phyloP scores from a whole-genome alignment of 768 basidiomycete species.

The Kwoniella dendrophila region DNA sequence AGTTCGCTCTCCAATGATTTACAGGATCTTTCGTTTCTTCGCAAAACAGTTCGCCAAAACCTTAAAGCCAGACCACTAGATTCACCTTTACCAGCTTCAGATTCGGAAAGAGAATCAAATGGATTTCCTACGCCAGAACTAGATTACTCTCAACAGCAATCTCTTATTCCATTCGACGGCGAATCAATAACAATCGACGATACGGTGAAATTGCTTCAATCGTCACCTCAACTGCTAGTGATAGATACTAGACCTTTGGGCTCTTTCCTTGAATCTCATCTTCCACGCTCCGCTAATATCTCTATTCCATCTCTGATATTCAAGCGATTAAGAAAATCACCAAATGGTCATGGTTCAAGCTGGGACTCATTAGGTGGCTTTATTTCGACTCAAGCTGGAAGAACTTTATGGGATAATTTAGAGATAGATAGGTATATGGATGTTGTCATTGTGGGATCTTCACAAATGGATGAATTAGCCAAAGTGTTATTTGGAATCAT shows the following conservation, averaged over 20 bases:
- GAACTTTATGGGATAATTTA: conserved; percentile 73
- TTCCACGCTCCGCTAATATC: conserved; percentile 75
- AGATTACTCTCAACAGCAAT: conserved; percentile 10
- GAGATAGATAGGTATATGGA: conserved; percentile 63
- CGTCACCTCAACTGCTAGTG: conserved; percentile 60
- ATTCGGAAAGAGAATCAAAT: conserved; percentile 22
- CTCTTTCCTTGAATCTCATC: conserved; percentile 67
- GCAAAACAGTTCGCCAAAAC: conserved; percentile 36
- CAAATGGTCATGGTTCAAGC: conserved; percentile 52
- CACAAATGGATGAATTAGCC: conserved; percentile 32
- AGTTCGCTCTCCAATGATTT: conserved; percentile 33
- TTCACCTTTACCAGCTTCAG: conserved; percentile 30
- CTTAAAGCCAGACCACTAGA: conserved; percentile 36
- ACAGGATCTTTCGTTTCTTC: conserved; percentile 37
- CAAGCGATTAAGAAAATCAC: conserved; percentile 74
- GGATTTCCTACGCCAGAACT: conserved; percentile 9
- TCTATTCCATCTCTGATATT: conserved; percentile 88
- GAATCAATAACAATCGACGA: conserved; percentile 18
- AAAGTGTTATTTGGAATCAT: conserved; percentile 27
- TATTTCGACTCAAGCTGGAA: conserved; percentile 76
- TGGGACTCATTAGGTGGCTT: conserved; percentile 75
- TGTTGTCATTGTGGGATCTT: conserved; percentile 36
- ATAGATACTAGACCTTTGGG: conserved; percentile 79
- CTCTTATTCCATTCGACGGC: conserved; percentile 1
- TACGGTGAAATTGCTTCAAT: conserved; percentile 59